These are phyloP conservation scores for Hypomontagnella submonticulosa DNA, from an alignment of 495 filamentous ascomycete genomes.

Conservation along the genomic window DNA sequence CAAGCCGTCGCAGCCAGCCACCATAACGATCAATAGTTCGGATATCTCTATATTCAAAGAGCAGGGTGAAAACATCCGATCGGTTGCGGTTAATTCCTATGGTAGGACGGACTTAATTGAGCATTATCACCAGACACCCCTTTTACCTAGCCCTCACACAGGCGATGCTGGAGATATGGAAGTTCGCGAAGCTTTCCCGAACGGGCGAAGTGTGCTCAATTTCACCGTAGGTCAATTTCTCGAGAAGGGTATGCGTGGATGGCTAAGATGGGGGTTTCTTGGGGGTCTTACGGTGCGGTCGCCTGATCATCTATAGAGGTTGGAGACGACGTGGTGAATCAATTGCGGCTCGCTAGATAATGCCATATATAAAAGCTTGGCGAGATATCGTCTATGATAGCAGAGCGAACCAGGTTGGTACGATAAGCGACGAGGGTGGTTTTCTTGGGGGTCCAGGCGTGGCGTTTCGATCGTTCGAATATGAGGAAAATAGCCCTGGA, in stretches of 20 bases:
- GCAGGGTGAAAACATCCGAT: not conserved
- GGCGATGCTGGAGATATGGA: constrained; percentile 4
- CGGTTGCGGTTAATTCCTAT: constrained; percentile 24
- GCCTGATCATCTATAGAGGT: constrained; percentile 41
- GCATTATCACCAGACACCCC: not conserved
- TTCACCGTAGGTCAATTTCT: constrained; percentile 25
- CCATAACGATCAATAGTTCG: not conserved
- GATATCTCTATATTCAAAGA: constrained; percentile 3
- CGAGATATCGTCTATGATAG: constrained; percentile 35
- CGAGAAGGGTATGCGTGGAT: constrained; percentile 21
- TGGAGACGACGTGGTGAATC: constrained; percentile 17
- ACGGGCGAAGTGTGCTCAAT: constrained; percentile 31
- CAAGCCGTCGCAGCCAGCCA: not conserved
- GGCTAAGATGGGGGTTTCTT: constrained; percentile 33
- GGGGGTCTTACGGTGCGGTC: constrained; percentile 17
- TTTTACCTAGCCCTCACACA: constrained; percentile 22
- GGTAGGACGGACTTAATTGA: constrained; percentile 4
- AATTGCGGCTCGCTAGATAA: constrained; percentile 34
- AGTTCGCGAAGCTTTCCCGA: constrained; percentile 32
- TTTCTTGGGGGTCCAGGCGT: constrained; percentile 10
- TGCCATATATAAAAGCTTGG: constrained; percentile 42
- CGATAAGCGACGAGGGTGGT: constrained; percentile 34
- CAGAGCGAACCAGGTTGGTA: constrained; percentile 25
- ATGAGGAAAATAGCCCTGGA: constrained; percentile 12
- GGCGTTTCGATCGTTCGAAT: constrained; percentile 12